Evolutionary conservation across 768 basidiomycete species (phyloP).

Genomic region (Butyriboletus loyo): DNA sequence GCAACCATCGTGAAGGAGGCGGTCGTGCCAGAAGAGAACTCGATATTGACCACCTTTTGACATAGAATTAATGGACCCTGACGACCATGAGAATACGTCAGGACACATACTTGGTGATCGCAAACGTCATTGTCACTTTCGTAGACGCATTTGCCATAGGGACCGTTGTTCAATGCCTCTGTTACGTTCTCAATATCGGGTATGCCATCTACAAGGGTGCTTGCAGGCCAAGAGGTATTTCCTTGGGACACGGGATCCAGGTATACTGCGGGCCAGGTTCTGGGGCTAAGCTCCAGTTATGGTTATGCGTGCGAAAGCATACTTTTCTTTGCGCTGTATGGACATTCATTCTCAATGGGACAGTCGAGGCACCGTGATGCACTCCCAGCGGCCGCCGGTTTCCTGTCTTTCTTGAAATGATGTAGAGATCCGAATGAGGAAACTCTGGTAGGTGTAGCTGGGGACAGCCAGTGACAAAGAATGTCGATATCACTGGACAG

Average conservation of each 20-base stretch:
- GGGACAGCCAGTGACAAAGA: constrained; percentile 72
- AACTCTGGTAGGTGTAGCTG: constrained; percentile 60
- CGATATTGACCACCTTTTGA: constrained; percentile 76
- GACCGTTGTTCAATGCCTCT: constrained; percentile 61
- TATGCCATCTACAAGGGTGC: constrained; percentile 69
- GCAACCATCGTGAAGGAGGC: constrained; percentile 90
- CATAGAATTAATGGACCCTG: not conserved
- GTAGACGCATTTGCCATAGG: constrained; percentile 84
- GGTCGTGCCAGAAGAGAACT: constrained; percentile 78
- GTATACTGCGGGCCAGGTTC: constrained; percentile 56
- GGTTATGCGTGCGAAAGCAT: constrained; percentile 15
- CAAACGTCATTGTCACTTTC: constrained; percentile 84
- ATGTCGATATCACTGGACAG: constrained; percentile 76
- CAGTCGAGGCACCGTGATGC: constrained; percentile 79
- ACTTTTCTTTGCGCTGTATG: constrained; percentile 89
- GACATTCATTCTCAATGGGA: constrained; percentile 64
- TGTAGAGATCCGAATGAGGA: constrained; percentile 85
- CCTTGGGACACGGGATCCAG: constrained; percentile 63
- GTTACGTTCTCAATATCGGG: constrained; percentile 87
- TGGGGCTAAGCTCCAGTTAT: not conserved
- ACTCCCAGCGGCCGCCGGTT: constrained; percentile 65
- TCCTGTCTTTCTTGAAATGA: constrained; percentile 73
- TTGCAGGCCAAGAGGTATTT: constrained; percentile 57
- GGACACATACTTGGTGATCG: constrained; percentile 63
- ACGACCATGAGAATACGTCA: not conserved